These are phyloP conservation scores for Lactuca sativa DNA, from an alignment of 129 eudicot species.

Conservation along the genomic window DNA sequence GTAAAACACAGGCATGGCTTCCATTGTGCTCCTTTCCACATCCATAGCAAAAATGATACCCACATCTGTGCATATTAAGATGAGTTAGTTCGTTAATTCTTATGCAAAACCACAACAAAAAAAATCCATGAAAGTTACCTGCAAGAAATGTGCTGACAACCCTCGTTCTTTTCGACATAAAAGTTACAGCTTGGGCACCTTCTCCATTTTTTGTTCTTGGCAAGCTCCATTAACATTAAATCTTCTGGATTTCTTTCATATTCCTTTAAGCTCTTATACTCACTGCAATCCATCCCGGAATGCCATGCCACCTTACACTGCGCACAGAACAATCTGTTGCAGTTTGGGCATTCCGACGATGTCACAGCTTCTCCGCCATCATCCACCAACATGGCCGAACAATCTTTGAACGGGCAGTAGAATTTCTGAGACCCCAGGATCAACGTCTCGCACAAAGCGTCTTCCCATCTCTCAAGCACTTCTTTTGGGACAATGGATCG, in stretches of 20 bases:
- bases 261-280: conserved; percentile 29
- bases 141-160: conserved; percentile 59
- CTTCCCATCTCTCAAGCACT: conserved; percentile 52
- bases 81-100: neutral
- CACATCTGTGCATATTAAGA: conserved; percentile 42
- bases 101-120: neutral
- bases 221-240: conserved; percentile 38
- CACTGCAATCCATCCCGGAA: conserved; percentile 38
- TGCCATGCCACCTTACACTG: conserved; percentile 56
- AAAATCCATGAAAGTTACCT: conserved; percentile 18
- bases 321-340: conserved; percentile 57
- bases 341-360: conserved; percentile 48
- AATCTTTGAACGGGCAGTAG: conserved; percentile 59
- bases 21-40: conserved; percentile 36
- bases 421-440: conserved; percentile 38
- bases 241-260: conserved; percentile 38
- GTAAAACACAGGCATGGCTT: neutral
- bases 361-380: conserved; percentile 33
- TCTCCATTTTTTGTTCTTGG: conserved; percentile 46
- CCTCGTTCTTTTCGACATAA: conserved; percentile 47
- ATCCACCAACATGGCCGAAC: conserved; percentile 44
- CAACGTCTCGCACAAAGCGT: conserved; percentile 30
- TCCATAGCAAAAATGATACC: conserved; percentile 48
- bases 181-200: conserved; percentile 48
- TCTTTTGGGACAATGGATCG: conserved; percentile 24